Evolutionary conservation across 352 stramenopile species (phyloP).

Genomic region (Pythium insidiosum): DNA sequence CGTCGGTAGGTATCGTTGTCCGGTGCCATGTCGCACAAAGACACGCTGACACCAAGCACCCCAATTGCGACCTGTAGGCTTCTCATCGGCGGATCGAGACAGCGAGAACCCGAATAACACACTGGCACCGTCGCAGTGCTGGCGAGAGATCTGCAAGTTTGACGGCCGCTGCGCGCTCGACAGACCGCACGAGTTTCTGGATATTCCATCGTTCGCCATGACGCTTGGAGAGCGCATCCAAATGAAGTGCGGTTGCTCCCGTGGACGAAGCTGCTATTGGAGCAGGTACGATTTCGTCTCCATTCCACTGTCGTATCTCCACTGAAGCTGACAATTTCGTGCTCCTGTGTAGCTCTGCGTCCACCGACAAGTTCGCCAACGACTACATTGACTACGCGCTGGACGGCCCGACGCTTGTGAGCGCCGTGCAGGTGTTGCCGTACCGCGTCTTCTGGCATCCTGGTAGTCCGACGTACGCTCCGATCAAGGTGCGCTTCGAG

Average conservation of each 20-base stretch:
- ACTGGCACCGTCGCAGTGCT: slow-evolving; percentile 57
- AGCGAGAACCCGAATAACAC: slow-evolving; percentile 35
- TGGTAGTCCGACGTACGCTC: slow-evolving; percentile 63
- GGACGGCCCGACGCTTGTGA: slow-evolving; percentile 46
- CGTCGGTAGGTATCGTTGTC: no score
- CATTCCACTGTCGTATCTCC: neutral
- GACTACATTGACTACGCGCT: slow-evolving; percentile 77
- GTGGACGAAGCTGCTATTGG: slow-evolving; percentile 75
- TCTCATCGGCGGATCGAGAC: slow-evolving; percentile 15
- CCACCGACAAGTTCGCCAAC: slow-evolving; percentile 35
- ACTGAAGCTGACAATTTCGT: no score
- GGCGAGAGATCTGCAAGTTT: slow-evolving; percentile 39
- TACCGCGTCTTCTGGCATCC: slow-evolving; percentile 81
- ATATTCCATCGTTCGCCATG: slow-evolving; percentile 30
- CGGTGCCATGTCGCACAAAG: no score
- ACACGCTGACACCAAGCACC: no score
- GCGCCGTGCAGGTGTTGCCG: slow-evolving; percentile 54
- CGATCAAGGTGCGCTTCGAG: slow-evolving; percentile 56
- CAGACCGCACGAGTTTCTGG: slow-evolving; percentile 19
- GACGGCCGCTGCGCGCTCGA: slow-evolving; percentile 19
- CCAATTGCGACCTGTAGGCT: slow-evolving; percentile 11
- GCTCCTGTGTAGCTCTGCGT: slow-evolving; percentile 48
- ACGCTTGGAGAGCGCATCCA: slow-evolving; percentile 57
- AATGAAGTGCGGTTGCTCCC: slow-evolving; percentile 61
- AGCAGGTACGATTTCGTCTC: slow-evolving; percentile 33